These are phyloP conservation scores for Chlorella variabilis DNA, from an alignment of 163 green algal species.

Conservation along the genomic window DNA sequence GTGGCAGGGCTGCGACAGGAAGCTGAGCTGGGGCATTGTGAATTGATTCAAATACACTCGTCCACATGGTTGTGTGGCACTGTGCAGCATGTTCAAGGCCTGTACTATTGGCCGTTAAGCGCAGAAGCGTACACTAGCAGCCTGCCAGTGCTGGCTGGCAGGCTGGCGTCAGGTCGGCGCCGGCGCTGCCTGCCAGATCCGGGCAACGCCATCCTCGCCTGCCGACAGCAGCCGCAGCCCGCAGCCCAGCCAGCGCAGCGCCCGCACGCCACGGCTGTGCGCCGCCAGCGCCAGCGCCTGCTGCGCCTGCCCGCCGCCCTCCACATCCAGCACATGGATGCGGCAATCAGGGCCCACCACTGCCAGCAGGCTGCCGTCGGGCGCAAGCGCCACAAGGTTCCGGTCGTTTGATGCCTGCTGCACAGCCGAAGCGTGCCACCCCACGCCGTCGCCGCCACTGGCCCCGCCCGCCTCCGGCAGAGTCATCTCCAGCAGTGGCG, in stretches of 20 bases:
- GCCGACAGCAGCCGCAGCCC: slow-evolving; percentile 18
- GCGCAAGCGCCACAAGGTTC: not conserved
- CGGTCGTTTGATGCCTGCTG: not conserved
- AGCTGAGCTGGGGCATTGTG: too few relatives aligned
- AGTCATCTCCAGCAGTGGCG: not conserved
- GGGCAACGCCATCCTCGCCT: slow-evolving; percentile 2
- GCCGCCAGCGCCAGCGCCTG: not conserved
- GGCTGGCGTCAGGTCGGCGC: too few relatives aligned
- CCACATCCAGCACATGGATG: not conserved
- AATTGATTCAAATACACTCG: too few relatives aligned
- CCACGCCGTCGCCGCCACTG: not conserved
- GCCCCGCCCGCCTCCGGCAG: not conserved
- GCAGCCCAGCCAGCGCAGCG: slow-evolving; percentile 15
- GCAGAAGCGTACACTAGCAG: too few relatives aligned
- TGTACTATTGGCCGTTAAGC: too few relatives aligned
- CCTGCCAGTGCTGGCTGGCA: too few relatives aligned
- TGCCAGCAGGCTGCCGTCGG: slow-evolving; percentile 14
- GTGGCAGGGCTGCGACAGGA: too few relatives aligned
- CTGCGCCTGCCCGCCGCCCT: not conserved
- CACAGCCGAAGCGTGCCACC: not conserved
- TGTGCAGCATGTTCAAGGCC: too few relatives aligned
- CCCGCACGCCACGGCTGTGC: not conserved
- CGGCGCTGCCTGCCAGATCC: slow-evolving; percentile 19
- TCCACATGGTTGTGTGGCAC: too few relatives aligned
- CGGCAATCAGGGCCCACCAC: not conserved